Conservation (phyloP, 257 asterid genomes). For the Galeopsis tetrahit region DNA sequence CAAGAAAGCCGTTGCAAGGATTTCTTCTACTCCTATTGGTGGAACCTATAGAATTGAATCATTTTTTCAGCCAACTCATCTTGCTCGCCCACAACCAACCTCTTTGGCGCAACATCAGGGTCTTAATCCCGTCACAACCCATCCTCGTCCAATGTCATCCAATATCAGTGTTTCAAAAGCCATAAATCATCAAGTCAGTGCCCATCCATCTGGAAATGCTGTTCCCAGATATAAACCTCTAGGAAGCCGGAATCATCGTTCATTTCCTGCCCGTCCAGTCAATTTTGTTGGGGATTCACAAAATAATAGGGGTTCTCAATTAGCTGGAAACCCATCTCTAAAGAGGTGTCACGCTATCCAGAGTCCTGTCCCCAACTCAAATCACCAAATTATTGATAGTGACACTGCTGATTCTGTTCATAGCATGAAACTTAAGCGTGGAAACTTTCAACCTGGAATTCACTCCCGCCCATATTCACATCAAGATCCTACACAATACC, state of each 20-base stretch:
- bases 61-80: constrained; percentile 33
- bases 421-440: constrained; percentile 21
- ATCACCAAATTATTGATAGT: constrained; percentile 28
- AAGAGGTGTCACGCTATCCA: constrained; percentile 23
- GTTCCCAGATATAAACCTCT: constrained; percentile 41
- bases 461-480: constrained; percentile 33
- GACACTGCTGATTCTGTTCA: constrained; percentile 34
- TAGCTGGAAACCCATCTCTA: constrained; percentile 27
- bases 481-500: constrained; percentile 34
- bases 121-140: not conserved
- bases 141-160: constrained; percentile 44
- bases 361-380: constrained; percentile 25
- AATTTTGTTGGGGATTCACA: constrained; percentile 36
- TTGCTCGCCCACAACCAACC: constrained; percentile 8
- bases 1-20: constrained; percentile 35
- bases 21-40: constrained; percentile 25
- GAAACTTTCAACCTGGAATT: constrained; percentile 40
- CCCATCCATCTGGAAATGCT: constrained; percentile 26
- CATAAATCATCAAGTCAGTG: constrained; percentile 35
- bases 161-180: constrained; percentile 30
- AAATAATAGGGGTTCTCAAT: constrained; percentile 29
- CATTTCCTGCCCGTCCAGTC: constrained; percentile 37
- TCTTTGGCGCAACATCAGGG: constrained; percentile 35
- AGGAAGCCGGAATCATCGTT: constrained; percentile 39
- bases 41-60: constrained; percentile 26